Evolutionary conservation across 306 rosid genomes (phyloP), one percentile per base, ranked within the genome.

Genomic region (Dryas octopetala): DNA sequence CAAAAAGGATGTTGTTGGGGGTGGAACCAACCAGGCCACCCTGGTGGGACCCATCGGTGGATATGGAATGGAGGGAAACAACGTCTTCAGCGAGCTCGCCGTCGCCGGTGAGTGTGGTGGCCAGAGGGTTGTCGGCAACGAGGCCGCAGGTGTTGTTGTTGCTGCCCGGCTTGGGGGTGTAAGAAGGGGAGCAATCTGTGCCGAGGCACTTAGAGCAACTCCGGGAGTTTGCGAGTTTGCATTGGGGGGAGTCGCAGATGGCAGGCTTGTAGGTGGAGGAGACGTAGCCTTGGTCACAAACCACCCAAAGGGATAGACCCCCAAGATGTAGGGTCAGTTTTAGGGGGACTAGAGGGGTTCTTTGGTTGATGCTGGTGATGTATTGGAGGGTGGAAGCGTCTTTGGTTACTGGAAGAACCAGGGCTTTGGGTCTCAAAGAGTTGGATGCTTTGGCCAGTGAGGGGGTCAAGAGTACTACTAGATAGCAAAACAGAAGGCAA

Each of bases 341-440:
- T 4, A 82, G 50, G 0, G 88, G 76, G 15, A 84, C 87, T 0
- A 80, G 86, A 8, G 91, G 92, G 38, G 89, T 91, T 12, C 92
- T 68, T 57, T 89, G 89, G 46, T 80, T 49, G 61, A 89, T 54
- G 19, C 61, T 74, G 43, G 89, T 82, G 6, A 75, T 10, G 74
- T 91, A 86, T 79, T 89, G 92, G 26, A 78, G 81, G 5, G 91
- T 57, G 0, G 86, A 80, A 9, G 75, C 38, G 73, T 89, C 91
- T 80, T 84, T 89, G 57, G 78, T 60, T 41, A 89, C 45, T 0
- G 89, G 88, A 23, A 89, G 83, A 58, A 89, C 83, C 2, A 89
- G 87, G 51, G 95, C 89, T 10, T 81, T 86, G 65, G 95, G 91
- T 44, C 78, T 80, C 68, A 81, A 87, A 11, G 92, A 87, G 14